Conservation (phyloP, 2,329 filamentous ascomycete species). For the Diaporthe citriasiana region DNA sequence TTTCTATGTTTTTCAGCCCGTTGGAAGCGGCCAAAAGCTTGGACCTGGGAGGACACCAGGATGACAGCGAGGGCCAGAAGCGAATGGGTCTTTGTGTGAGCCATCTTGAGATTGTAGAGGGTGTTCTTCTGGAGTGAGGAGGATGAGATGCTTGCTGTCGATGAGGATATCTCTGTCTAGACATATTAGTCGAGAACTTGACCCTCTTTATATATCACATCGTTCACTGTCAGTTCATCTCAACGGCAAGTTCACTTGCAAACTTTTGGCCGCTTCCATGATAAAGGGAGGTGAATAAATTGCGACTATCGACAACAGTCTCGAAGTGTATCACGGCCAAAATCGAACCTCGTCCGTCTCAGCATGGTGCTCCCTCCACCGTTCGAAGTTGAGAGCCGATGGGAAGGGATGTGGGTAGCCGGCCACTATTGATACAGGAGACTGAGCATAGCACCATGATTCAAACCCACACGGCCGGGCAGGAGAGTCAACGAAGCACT, state of each 20-base stretch:
- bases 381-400: background rate
- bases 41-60: slow-evolving; percentile 14
- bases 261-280: background rate
- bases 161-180: background rate
- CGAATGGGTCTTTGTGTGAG: background rate
- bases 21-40: slow-evolving; percentile 23
- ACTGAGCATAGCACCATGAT: background rate
- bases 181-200: background rate
- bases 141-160: background rate
- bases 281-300: slow-evolving; percentile 22
- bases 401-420: slow-evolving; percentile 24
- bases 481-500: slow-evolving; percentile 3
- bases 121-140: background rate
- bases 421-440: slow-evolving; percentile 17
- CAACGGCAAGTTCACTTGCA: background rate
- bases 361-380: background rate
- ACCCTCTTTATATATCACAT: slow-evolving; percentile 24
- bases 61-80: slow-evolving; percentile 1
- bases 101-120: background rate
- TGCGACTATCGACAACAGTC: slow-evolving; percentile 18
- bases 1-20: slow-evolving; percentile 3
- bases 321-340: slow-evolving; percentile 1
- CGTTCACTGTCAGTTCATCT: background rate
- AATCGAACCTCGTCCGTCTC: background rate
- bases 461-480: background rate